Evolutionary conservation across 1,284 basidiomycete species (phyloP).

Genomic region (Spongiforma sp.): DNA sequence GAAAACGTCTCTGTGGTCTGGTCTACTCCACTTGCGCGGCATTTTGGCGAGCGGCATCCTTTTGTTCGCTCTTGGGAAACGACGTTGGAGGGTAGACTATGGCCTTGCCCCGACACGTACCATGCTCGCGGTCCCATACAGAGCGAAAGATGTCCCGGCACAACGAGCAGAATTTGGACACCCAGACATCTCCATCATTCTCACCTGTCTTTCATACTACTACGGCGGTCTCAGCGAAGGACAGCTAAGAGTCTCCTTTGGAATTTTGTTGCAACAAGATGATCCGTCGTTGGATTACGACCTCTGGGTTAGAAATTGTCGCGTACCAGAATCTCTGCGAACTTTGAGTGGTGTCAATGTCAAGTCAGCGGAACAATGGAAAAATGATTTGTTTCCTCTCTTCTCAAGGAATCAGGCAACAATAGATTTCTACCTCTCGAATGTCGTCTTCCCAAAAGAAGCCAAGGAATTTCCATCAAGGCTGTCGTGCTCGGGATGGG

Average conservation of each 20-base stretch:
- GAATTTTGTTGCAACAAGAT: constrained; percentile 47
- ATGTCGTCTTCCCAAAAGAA: constrained; percentile 26
- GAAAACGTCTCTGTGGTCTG: neutral
- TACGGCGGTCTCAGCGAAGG: constrained; percentile 49
- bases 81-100: constrained; percentile 57
- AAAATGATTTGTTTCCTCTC: constrained; percentile 36
- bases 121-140: constrained; percentile 57
- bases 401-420: constrained; percentile 36
- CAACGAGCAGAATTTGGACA: constrained; percentile 59
- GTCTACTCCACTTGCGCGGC: constrained; percentile 43
- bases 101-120: constrained; percentile 52
- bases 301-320: constrained; percentile 41
- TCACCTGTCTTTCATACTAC: constrained; percentile 60
- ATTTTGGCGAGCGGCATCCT: constrained; percentile 50
- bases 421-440: constrained; percentile 55
- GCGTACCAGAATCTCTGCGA: constrained; percentile 37
- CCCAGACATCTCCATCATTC: constrained; percentile 52
- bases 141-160: constrained; percentile 57
- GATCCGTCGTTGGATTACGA: constrained; percentile 51
- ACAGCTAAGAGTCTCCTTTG: constrained; percentile 47
- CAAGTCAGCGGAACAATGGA: constrained; percentile 44
- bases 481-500: constrained; percentile 57
- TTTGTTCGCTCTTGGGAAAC: constrained; percentile 44
- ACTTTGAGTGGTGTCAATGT: constrained; percentile 47
- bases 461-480: constrained; percentile 55